Conservation (phyloP, 1,284 basidiomycete species). For the Ustilago trichophora region DNA sequence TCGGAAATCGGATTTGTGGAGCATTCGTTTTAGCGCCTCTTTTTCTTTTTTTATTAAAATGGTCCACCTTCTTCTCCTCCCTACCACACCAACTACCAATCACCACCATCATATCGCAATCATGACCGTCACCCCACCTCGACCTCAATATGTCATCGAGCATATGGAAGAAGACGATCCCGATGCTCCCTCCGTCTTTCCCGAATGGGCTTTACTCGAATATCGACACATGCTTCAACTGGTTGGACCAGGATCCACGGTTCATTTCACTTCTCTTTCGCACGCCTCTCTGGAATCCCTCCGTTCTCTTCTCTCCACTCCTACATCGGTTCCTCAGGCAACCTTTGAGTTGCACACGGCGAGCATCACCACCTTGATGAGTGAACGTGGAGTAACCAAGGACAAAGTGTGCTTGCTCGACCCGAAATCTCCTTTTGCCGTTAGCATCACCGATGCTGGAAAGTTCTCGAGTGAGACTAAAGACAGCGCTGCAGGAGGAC, state of each 20-base stretch:
- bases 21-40: slow-evolving; percentile 1
- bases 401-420: slow-evolving; percentile 65
- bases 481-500: slow-evolving; percentile 31
- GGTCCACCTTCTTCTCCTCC: background rate
- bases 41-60: slow-evolving; percentile 5
- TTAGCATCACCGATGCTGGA: slow-evolving; percentile 52
- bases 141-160: slow-evolving; percentile 65
- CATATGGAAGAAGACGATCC: slow-evolving; percentile 66
- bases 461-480: slow-evolving; percentile 31
- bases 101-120: background rate
- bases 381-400: slow-evolving; percentile 70
- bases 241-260: slow-evolving; percentile 74
- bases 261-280: slow-evolving; percentile 87
- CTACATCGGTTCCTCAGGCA: background rate
- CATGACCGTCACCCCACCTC: slow-evolving; percentile 1
- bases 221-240: slow-evolving; percentile 83
- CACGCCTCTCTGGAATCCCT: slow-evolving; percentile 75
- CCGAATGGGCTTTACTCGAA: slow-evolving; percentile 64
- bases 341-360: slow-evolving; percentile 73
- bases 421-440: slow-evolving; percentile 53
- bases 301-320: slow-evolving; percentile 52
- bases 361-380: slow-evolving; percentile 76
- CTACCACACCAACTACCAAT: background rate
- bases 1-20: slow-evolving; percentile 36
- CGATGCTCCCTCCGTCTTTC: slow-evolving; percentile 55